These are phyloP conservation scores for Xylaria longipes DNA, from an alignment of 495 filamentous ascomycete species.

Conservation along the genomic window DNA sequence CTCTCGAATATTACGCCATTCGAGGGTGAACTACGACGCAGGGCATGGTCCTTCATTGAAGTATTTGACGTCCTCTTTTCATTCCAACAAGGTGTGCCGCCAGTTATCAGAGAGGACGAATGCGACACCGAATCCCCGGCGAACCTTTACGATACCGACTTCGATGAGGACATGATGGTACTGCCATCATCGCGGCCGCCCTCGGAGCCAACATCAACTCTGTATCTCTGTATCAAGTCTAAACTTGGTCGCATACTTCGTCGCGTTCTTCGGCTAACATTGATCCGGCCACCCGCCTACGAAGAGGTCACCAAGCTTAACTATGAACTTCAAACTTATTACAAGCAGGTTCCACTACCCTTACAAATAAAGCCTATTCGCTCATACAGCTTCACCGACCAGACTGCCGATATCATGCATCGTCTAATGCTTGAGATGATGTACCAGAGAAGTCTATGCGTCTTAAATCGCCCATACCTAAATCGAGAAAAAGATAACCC, in stretches of 20 bases:
- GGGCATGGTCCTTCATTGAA: conserved; percentile 56
- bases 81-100: conserved; percentile 59
- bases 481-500: conserved; percentile 39
- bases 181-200: conserved; percentile 48
- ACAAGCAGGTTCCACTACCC: conserved; percentile 37
- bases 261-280: conserved; percentile 44
- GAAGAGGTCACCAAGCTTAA: conserved; percentile 43
- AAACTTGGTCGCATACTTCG: conserved; percentile 47
- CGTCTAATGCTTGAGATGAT: conserved; percentile 46
- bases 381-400: conserved; percentile 43
- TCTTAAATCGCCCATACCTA: conserved; percentile 53
- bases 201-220: conserved; percentile 51
- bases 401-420: conserved; percentile 44
- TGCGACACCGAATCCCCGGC: conserved; percentile 53
- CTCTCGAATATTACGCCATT: conserved; percentile 55
- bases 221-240: conserved; percentile 52
- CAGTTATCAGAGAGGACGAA: conserved; percentile 49
- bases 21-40: conserved; percentile 59
- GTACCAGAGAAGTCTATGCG: conserved; percentile 48
- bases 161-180: conserved; percentile 47
- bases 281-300: conserved; percentile 41
- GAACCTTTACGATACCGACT: conserved; percentile 56
- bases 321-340: conserved; percentile 43
- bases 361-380: conserved; percentile 42
- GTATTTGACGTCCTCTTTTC: conserved; percentile 57